phyloP scores from a whole-genome alignment of 495 filamentous ascomycete genomes.

The Aspergillus nanangensis region DNA sequence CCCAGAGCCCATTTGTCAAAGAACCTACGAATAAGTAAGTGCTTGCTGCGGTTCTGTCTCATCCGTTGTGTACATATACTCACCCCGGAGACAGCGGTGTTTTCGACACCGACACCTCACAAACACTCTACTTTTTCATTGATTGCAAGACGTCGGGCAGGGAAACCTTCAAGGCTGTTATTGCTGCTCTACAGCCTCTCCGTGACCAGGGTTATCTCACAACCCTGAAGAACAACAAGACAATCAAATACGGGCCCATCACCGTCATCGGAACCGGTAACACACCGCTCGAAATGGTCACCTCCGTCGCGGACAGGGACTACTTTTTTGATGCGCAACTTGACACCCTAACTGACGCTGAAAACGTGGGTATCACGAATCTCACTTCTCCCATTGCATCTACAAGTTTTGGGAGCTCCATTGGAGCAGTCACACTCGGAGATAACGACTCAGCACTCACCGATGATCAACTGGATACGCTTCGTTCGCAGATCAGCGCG shows the following conservation, averaged over 20 bases:
- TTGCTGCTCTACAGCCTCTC: constrained; percentile 61
- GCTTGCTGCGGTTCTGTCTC: too few species aligned
- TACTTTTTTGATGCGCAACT: constrained; percentile 63
- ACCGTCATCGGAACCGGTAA: constrained; percentile 80
- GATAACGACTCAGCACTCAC: constrained; percentile 27
- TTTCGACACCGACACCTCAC: constrained; percentile 46
- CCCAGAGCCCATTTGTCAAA: constrained; percentile 30
- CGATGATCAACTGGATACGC: constrained; percentile 49
- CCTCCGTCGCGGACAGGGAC: constrained; percentile 44
- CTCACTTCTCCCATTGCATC: constrained; percentile 50
- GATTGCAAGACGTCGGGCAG: constrained; percentile 61
- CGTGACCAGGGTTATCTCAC: constrained; percentile 58
- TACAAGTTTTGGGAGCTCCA: constrained; percentile 33
- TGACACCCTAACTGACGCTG: constrained; percentile 34
- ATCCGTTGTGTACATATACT: background rate
- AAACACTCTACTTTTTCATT: constrained; percentile 66
- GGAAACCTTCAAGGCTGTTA: constrained; percentile 51
- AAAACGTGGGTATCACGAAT: constrained; percentile 39
- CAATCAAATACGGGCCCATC: constrained; percentile 48
- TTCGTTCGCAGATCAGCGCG: constrained; percentile 55
- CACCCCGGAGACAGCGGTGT: constrained; percentile 27
- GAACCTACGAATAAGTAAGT: constrained; percentile 36
- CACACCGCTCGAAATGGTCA: constrained; percentile 63
- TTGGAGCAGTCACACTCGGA: constrained; percentile 32
- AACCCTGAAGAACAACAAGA: constrained; percentile 48